Percentiles rank a stretch among this genome's conserved stretches.
Evolutionary conservation across 805 yeast species (phyloP).

Genomic region (Wickerhamiella sergipiensis): DNA sequence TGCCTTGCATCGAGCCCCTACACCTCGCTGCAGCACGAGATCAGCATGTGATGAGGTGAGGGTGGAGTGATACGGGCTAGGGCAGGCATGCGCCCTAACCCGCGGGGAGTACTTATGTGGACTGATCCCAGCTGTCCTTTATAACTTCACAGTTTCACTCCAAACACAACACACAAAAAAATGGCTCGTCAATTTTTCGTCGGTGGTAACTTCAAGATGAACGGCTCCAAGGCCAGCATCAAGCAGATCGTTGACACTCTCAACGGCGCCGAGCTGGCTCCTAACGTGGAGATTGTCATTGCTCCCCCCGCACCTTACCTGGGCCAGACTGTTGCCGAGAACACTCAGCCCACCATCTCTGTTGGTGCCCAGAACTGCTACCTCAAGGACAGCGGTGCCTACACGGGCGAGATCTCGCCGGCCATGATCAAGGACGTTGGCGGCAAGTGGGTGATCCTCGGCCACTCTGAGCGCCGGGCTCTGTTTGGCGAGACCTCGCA

Average conservation of each 20-base stretch:
- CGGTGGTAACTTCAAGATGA: conserved; percentile 99
- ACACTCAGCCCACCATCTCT: conserved; percentile 52
- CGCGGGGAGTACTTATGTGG: not conserved
- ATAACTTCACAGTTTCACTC: not conserved
- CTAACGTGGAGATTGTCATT: conserved; percentile 80
- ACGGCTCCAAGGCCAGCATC: conserved; percentile 83
- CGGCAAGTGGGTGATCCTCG: conserved; percentile 87
- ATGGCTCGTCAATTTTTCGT: conserved; percentile 87
- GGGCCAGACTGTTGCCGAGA: conserved; percentile 56
- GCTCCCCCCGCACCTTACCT: conserved; percentile 95
- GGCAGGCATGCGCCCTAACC: not conserved
- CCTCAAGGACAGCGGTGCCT: conserved; percentile 85
- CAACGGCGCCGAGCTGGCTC: conserved; percentile 63
- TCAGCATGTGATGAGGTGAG: not conserved
- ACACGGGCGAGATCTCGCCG: conserved; percentile 93
- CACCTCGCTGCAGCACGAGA: too few species aligned
- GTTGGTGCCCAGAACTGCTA: conserved; percentile 89
- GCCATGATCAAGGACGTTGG: conserved; percentile 81
- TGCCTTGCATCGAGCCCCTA: too few species aligned
- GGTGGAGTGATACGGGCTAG: not conserved
- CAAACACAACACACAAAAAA: not conserved
- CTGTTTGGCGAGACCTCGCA: conserved; percentile 82
- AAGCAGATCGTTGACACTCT: conserved; percentile 69
- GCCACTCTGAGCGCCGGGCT: conserved; percentile 98
- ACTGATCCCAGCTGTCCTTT: not conserved